These are phyloP conservation scores for Bimuria novae-zelandiae DNA, from an alignment of 2,329 filamentous ascomycete genomes.

Conservation along the genomic window DNA sequence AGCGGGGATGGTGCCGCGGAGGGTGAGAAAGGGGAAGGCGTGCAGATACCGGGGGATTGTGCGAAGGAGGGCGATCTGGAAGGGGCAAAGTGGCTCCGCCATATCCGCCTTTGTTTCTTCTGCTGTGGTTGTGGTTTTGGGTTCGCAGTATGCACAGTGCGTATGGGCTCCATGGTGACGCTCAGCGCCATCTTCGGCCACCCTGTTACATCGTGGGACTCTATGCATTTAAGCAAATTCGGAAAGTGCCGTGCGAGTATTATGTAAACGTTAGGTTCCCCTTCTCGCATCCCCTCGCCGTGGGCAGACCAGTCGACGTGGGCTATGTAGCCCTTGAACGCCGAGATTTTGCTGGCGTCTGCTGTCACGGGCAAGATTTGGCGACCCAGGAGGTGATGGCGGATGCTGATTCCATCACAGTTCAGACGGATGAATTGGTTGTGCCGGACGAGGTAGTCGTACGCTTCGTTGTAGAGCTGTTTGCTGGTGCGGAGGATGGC, in stretches of 20 bases:
- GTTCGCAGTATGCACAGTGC: slow-evolving; percentile 14
- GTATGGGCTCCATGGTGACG: slow-evolving; percentile 30
- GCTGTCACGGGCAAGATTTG: slow-evolving; percentile 27
- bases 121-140: slow-evolving; percentile 20
- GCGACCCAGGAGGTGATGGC: slow-evolving; percentile 25
- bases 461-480: slow-evolving; percentile 34
- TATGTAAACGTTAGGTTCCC: slow-evolving; percentile 17
- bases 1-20: slow-evolving; percentile 24
- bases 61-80: slow-evolving; percentile 26
- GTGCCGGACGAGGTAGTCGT: slow-evolving; percentile 19
- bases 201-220: slow-evolving; percentile 30
- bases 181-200: slow-evolving; percentile 26
- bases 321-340: slow-evolving; percentile 32
- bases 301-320: slow-evolving; percentile 2
- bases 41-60: slow-evolving; percentile 26
- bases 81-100: slow-evolving; percentile 23
- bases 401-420: slow-evolving; percentile 27
- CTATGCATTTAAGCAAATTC: slow-evolving; percentile 21
- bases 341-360: slow-evolving; percentile 18
- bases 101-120: no score
- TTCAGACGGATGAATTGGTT: slow-evolving; percentile 34
- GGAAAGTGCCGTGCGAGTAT: slow-evolving; percentile 27
- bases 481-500: slow-evolving; percentile 31
- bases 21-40: slow-evolving; percentile 23
- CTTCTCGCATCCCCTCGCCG: no score